Base-by-base conservation (phyloP, 495 filamentous ascomycete genomes). In the Penicillium mononematosum region DNA sequence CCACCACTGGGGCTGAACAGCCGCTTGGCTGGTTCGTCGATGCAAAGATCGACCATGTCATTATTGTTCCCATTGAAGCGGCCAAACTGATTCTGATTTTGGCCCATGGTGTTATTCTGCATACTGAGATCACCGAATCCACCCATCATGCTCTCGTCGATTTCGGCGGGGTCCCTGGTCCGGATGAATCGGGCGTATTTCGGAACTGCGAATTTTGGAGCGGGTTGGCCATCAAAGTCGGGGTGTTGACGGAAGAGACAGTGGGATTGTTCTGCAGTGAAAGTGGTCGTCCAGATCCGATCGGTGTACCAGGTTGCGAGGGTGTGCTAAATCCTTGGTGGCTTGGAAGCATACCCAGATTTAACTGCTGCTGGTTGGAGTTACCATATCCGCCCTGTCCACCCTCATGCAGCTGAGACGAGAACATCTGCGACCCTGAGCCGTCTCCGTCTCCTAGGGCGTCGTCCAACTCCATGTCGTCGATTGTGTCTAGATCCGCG, bases 391-490 rank as follows among this genome's bases (percentile, higher is more conserved):
- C 79, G 53, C 76, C 76, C 60, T 82, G 79, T 53, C 77, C 74
- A 36, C 71, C 70, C 59, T 82, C 83, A 61, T 75, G 83, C 68
- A 72, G 71, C 70, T 75, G 81, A 58, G 70, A 70, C 42, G 76
- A 62, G 66, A 87, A 83, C 49, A 86, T 78, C 57, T 87, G 82
- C 44, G 84, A 82, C 51, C 85, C 76, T 62, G 70, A 83, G 75
- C 65, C 81, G 78, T 88, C 85, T 66, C 80, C 79, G 53, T 80
- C 78, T 12, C 83, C 86, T 46, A 88, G 78, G 2, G 85, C 79
- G 55, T 96, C 92, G 67, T 98, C 94, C 85, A 98, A 85, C 69
- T 98, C 94, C 94, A 98, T 97, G 65, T 95, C 90, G 55, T 91
- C 92, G 22, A 96, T 87, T 7, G 87, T 83, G 67, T 96, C 92